Conservation (phyloP, 2,329 filamentous ascomycete genomes). For the Graphilbum fragrans region DNA sequence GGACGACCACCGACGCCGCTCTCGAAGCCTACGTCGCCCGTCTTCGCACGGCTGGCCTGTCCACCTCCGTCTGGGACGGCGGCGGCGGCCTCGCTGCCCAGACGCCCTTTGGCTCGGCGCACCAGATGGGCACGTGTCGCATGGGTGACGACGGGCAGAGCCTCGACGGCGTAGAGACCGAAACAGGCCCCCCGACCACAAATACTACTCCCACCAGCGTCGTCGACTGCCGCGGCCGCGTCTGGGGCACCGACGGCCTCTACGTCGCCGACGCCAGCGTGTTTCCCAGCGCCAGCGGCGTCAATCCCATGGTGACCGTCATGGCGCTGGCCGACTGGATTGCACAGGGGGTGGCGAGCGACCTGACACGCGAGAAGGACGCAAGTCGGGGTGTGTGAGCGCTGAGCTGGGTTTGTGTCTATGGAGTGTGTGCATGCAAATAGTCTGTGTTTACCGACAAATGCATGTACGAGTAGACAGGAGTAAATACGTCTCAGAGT, state of each 20-base stretch:
- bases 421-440: too few relatives aligned
- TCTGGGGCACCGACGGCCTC: constrained; percentile 55
- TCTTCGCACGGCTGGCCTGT: constrained; percentile 20
- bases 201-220: constrained; percentile 27
- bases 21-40: constrained; percentile 51
- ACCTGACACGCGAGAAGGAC: constrained; percentile 18
- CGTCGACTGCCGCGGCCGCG: constrained; percentile 42
- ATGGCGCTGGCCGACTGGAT: constrained; percentile 62
- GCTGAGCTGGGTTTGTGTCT: too few relatives aligned
- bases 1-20: constrained; percentile 25
- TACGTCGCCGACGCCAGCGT: constrained; percentile 66
- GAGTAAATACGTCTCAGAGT: not conserved
- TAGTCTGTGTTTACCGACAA: too few relatives aligned
- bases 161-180: not conserved
- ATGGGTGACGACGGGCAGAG: constrained; percentile 43
- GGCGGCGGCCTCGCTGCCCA: constrained; percentile 31
- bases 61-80: constrained; percentile 18
- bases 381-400: too few relatives aligned
- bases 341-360: constrained; percentile 40
- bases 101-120: constrained; percentile 53
- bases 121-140: constrained; percentile 69
- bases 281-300: constrained; percentile 64
- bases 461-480: too few relatives aligned
- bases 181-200: not conserved
- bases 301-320: constrained; percentile 70